phyloP scores from a whole-genome alignment of 805 yeast species.

The Kregervanrija pseudodelftensis region DNA sequence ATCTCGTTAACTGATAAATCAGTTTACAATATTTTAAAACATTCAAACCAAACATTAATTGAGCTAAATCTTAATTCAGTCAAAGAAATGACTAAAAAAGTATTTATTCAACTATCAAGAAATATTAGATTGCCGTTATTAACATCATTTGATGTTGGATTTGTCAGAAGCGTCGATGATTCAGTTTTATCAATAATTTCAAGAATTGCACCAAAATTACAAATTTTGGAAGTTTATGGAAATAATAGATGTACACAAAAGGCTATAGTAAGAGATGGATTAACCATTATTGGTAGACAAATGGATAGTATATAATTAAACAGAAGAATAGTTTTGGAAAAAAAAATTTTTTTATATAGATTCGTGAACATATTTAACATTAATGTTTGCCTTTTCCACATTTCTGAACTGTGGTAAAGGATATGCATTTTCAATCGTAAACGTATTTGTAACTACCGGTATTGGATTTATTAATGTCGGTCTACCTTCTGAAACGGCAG shows the following conservation, averaged over 20 bases:
- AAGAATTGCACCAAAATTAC: slow-evolving; percentile 52
- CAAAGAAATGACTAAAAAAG: slow-evolving; percentile 42
- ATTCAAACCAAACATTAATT: slow-evolving; percentile 58
- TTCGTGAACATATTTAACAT: slow-evolving; percentile 34
- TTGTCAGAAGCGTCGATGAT: slow-evolving; percentile 72
- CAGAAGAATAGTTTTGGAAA: background rate
- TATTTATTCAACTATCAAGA: slow-evolving; percentile 42
- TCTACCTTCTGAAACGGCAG: slow-evolving; percentile 29
- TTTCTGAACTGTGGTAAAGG: slow-evolving; percentile 52
- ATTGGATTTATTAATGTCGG: slow-evolving; percentile 37
- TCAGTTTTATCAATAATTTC: slow-evolving; percentile 51
- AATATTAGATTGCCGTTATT: slow-evolving; percentile 46
- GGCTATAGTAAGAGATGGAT: slow-evolving; percentile 44
- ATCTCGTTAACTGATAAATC: slow-evolving; percentile 57
- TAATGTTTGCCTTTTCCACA: slow-evolving; percentile 53
- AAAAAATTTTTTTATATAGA: slow-evolving; percentile 5
- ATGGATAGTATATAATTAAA: slow-evolving; percentile 43
- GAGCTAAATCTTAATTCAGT: slow-evolving; percentile 71
- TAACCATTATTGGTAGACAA: slow-evolving; percentile 69
- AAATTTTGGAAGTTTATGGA: slow-evolving; percentile 75
- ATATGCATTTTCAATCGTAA: slow-evolving; percentile 14
- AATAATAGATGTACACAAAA: slow-evolving; percentile 57
- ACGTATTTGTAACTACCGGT: background rate
- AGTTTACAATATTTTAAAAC: slow-evolving; percentile 50
- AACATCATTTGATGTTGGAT: slow-evolving; percentile 68